A percentile compares a stretch with the other conserved stretches of the same genome.
Evolutionary conservation across 2,329 filamentous ascomycete genomes (phyloP).

Genomic region (Colletotrichum salicis): DNA sequence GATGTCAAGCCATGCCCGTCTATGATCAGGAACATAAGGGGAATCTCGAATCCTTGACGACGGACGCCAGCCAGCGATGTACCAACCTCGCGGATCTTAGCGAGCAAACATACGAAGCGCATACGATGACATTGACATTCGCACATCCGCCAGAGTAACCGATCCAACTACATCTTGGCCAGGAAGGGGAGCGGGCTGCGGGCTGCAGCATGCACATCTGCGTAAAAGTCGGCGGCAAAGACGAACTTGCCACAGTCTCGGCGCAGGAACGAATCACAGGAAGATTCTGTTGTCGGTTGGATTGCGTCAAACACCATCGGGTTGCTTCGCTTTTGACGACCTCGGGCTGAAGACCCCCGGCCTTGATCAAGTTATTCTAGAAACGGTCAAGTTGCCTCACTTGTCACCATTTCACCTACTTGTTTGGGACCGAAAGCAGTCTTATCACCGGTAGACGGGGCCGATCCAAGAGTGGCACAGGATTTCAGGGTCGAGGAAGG

Average conservation of each 20-base stretch:
- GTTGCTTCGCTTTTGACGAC: neutral
- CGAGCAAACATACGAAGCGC: neutral
- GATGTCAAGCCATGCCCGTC: neutral
- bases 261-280: neutral
- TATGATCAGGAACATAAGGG: neutral
- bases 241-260: neutral
- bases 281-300: neutral
- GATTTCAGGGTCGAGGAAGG: neutral
- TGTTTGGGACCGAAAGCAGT: neutral
- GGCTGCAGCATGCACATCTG: neutral
- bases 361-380: neutral
- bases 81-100: neutral
- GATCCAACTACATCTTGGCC: neutral
- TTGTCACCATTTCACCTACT: neutral
- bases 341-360: neutral
- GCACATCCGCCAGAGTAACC: slow-evolving; percentile 7
- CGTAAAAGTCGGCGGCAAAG: neutral
- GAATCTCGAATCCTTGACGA: neutral
- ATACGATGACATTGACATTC: neutral
- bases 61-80: neutral
- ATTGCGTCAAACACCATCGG: neutral
- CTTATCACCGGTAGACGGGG: neutral
- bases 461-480: neutral
- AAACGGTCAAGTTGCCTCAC: neutral
- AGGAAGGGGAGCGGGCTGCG: neutral